A percentile compares a stretch with the other conserved stretches of the same genome.
phyloP scores from a whole-genome alignment of 2,329 filamentous ascomycete genomes.

The Hypoxylon sp. region DNA sequence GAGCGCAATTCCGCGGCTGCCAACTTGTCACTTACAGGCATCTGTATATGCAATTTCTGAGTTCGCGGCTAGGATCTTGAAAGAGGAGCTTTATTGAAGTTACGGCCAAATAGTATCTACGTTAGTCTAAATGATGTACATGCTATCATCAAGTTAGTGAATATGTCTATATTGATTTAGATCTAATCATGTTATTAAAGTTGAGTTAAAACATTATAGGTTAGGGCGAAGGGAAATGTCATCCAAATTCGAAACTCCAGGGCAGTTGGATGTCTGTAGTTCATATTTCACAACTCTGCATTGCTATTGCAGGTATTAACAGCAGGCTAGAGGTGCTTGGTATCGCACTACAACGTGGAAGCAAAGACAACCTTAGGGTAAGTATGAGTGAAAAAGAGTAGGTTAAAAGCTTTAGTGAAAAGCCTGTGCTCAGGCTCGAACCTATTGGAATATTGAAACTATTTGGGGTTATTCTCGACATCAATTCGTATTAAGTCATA shows the following conservation, averaged over 20 bases:
- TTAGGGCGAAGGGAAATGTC: no score
- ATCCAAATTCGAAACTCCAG: no score
- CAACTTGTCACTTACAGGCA: conserved; percentile 43
- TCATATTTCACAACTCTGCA: no score
- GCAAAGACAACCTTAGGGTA: background rate
- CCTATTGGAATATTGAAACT: background rate
- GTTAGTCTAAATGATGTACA: background rate
- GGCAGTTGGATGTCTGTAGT: no score
- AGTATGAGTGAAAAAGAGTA: background rate
- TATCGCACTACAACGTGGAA: background rate
- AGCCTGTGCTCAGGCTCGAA: background rate
- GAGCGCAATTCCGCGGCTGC: conserved; percentile 33
- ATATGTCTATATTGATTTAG: background rate
- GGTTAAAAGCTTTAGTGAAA: background rate
- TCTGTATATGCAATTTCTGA: conserved; percentile 42
- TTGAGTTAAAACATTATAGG: no score
- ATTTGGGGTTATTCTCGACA: background rate
- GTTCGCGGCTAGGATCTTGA: conserved; percentile 35
- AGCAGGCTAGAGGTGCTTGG: no score
- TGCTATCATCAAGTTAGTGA: background rate
- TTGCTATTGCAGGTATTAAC: no score
- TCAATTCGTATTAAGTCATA: background rate
- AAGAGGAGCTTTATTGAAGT: conserved; percentile 18
- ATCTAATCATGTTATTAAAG: no score
- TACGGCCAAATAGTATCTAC: background rate